Percentiles rank a stretch among this genome's conserved stretches.
Evolutionary conservation across 1,284 basidiomycete genomes (phyloP).

Genomic region (Leccinum fuscescens): DNA sequence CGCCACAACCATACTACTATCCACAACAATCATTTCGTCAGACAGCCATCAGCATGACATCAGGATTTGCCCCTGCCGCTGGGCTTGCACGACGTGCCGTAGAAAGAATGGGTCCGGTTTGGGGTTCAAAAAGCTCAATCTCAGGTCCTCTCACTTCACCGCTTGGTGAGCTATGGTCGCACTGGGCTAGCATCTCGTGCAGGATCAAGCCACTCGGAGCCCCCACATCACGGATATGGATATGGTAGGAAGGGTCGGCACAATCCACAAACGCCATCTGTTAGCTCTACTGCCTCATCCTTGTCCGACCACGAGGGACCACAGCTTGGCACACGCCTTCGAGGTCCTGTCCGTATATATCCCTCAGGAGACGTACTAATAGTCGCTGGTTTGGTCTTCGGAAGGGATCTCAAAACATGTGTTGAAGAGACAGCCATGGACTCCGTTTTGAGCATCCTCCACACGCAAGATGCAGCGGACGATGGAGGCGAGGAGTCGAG

Average conservation of each 20-base stretch:
- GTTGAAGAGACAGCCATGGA: slow-evolving; percentile 61
- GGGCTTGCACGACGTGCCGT: slow-evolving; percentile 76
- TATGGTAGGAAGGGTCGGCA: slow-evolving; percentile 42
- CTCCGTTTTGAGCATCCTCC: slow-evolving; percentile 18
- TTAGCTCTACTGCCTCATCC: slow-evolving; percentile 51
- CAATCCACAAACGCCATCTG: slow-evolving; percentile 56
- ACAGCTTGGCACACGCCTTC: slow-evolving; percentile 51
- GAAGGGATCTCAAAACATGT: slow-evolving; percentile 52
- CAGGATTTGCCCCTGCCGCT: slow-evolving; percentile 63
- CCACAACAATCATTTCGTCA: slow-evolving; percentile 46
- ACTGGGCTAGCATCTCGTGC: slow-evolving; percentile 35
- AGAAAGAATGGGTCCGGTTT: slow-evolving; percentile 68
- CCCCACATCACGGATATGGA: slow-evolving; percentile 4
- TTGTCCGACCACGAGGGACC: slow-evolving; percentile 59
- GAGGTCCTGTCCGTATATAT: slow-evolving; percentile 47
- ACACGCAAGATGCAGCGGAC: slow-evolving; percentile 21
- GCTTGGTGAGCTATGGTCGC: slow-evolving; percentile 31
- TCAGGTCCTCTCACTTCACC: slow-evolving; percentile 42
- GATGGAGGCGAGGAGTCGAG: slow-evolving; percentile 14
- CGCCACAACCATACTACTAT: slow-evolving; percentile 13
- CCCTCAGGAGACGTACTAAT: slow-evolving; percentile 29
- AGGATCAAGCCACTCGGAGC: slow-evolving; percentile 36
- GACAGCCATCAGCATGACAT: slow-evolving; percentile 68
- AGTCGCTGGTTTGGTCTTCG: slow-evolving; percentile 62
- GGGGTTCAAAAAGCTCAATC: slow-evolving; percentile 48